Conservation (phyloP, 73 alveolate species). For the Uronychia binucleata region DNA sequence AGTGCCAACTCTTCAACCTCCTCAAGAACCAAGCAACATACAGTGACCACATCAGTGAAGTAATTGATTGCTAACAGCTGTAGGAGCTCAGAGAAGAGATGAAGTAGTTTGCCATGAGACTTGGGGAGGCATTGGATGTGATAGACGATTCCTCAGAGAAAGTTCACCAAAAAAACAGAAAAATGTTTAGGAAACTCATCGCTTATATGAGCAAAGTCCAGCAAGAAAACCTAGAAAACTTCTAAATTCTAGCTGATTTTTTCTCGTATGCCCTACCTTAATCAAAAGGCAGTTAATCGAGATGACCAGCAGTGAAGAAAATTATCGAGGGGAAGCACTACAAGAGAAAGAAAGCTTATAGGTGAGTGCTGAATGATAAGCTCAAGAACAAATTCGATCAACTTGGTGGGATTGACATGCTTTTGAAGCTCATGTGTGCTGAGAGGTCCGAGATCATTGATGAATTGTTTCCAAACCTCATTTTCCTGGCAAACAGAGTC, state of each 20-base stretch:
- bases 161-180: too few species aligned
- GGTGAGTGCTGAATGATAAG: neutral
- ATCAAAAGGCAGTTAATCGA: neutral
- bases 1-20: neutral
- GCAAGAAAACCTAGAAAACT: neutral
- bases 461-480: constrained; percentile 36
- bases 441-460: constrained; percentile 27
- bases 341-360: constrained; percentile 4
- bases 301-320: constrained; percentile 14
- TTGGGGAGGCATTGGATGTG: too few species aligned
- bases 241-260: constrained; percentile 12
- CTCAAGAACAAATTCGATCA: constrained; percentile 7
- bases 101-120: neutral
- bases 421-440: constrained; percentile 30
- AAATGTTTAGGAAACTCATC: constrained; percentile 21
- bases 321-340: constrained; percentile 32
- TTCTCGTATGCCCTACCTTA: constrained; percentile 4
- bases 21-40: neutral
- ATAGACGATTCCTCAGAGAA: too few species aligned
- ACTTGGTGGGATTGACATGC: constrained; percentile 30
- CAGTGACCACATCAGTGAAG: constrained; percentile 5
- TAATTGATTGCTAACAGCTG: constrained; percentile 3
- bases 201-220: neutral
- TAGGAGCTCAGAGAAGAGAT: constrained; percentile 31
- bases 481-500: constrained; percentile 19